Evolutionary conservation across 2,329 filamentous ascomycete species (phyloP), one percentile per base, ranked within the genome.

Genomic region (Colletotrichum destructivum): DNA sequence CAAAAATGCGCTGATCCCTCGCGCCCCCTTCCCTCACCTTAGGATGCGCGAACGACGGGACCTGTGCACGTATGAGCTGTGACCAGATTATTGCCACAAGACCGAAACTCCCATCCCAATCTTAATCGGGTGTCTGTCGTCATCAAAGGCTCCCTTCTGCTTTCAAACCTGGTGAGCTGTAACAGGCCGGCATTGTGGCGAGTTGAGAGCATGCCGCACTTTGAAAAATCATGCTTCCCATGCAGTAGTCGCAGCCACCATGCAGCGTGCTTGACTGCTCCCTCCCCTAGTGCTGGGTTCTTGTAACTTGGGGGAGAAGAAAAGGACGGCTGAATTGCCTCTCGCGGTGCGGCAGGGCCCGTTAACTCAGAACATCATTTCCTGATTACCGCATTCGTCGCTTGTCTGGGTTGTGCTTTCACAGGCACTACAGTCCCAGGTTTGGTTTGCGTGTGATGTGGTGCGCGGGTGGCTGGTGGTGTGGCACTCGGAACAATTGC

Each of bases 401-500:
- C 15, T 40, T 15, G 7, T 2, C 26, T 16, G 16, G 21, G 47
- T n/a, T 56, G 35, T 44, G 56, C 49, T 70, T 51, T 35, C 31
- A 42, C 67, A 62, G 55, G 56, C 49, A 56, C 47, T 15, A 40
- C 8, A 40, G 44, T n/a, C 13, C 42, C 44, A 38, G 51, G 16
- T 18, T 31, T 40, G n/a, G 15, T 16, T 40, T 23, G 18, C 8
- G 31, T 35, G 31, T 2, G 31, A 35, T 8, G n/a, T 18, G 13
- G 4, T 54, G 49, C 16, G 5, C 31, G 40, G 16, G 40, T 40
- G 13, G 16, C 35, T 35, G 18, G 38, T 56, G 42, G 56, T 31
- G 68, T 68, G 68, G 51, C 44, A 56, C 13, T 49, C 47, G 52
- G 69, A 31, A 31, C 54, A 54, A 56, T 56, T 42, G 65, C 54